phyloP scores from a whole-genome alignment of 2,329 filamentous ascomycete species.

The Keithomyces neogunnii region DNA sequence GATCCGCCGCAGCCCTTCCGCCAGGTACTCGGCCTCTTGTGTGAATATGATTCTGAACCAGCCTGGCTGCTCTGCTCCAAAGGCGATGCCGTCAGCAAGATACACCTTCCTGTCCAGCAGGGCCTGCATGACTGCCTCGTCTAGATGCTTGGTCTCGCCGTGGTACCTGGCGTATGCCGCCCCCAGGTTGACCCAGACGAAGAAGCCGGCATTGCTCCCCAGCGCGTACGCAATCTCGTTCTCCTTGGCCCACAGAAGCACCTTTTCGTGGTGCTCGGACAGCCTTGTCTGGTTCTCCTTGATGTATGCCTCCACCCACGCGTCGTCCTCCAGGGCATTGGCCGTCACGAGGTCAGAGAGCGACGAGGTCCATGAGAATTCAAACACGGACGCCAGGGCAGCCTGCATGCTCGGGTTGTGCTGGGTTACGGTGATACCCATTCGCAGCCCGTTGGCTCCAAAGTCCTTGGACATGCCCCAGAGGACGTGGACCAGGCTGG shows the following conservation, averaged over 20 bases:
- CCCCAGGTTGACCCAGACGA: slow-evolving; percentile 43
- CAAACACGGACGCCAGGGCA: slow-evolving; percentile 24
- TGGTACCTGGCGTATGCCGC: slow-evolving; percentile 16
- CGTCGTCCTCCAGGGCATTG: slow-evolving; percentile 33
- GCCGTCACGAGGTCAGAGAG: slow-evolving; percentile 32
- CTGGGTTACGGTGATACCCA: slow-evolving; percentile 41
- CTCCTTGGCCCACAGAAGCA: slow-evolving; percentile 25
- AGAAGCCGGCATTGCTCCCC: slow-evolving; percentile 44
- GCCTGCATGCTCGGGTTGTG: slow-evolving; percentile 29
- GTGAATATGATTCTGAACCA: slow-evolving; percentile 33
- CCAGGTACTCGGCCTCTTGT: slow-evolving; percentile 20
- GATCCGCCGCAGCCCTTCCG: slow-evolving; percentile 14
- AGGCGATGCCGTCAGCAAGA: slow-evolving; percentile 25
- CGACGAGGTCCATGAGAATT: slow-evolving; percentile 37
- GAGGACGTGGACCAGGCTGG: slow-evolving; percentile 40
- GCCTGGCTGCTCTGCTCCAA: slow-evolving; percentile 28
- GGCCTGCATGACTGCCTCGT: slow-evolving; percentile 16
- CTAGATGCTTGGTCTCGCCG: slow-evolving; percentile 14
- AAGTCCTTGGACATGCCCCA: slow-evolving; percentile 44
- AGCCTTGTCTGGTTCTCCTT: slow-evolving; percentile 32
- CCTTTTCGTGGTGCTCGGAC: slow-evolving; percentile 27
- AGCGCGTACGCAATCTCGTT: slow-evolving; percentile 35
- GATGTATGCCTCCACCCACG: slow-evolving; percentile 35
- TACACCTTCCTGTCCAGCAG: slow-evolving; percentile 24
- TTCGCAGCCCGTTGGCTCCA: slow-evolving; percentile 44